Evolutionary conservation across 345 rosid species (phyloP), one percentile per base, ranked within the genome.

Genomic region (Anacardium occidentale): DNA sequence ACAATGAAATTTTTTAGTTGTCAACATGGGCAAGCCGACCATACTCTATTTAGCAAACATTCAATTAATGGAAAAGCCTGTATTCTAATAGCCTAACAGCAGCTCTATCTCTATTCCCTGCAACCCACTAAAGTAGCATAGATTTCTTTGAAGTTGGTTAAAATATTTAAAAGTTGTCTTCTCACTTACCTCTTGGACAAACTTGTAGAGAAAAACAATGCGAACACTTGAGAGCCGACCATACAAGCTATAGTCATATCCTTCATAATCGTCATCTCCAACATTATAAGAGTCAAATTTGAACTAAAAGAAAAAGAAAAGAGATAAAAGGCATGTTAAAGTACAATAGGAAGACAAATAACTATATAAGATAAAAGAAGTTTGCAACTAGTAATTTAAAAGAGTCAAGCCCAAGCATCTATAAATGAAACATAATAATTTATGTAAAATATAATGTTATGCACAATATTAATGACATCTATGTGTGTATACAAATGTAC

Each of bases 211-310:
- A 75, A 95, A 95, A 70, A 95, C 84, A 78, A 95, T 88, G 74
- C 99, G 94, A 70, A 92, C 98, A 64, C 97, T 97, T 48, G 99
- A 95, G 75, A 95, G 91, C 78, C 85, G 86, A 61, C 98, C 94
- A 77, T 75, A 84, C 89, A 95, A 85, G 84, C 96, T 90, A 69
- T 89, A 95, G 82, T 88, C 93, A 79, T 91, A 92, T 78, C 99
- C 99, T 85, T 91, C 96, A 83, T 91, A 95, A 76, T 92, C 98
- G 74, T 89, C 97, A 87, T 95, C 99, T 69, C 94, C 99, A 68
- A 83, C 83, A 84, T 94, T 87, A 70, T 88, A 92, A 17, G 99
- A 95, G 80, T 50, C 78, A 80, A 95, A 91, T 79, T 89, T 89
- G 85, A 95, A 90, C 99, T 95, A 90, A 62, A 21, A 64, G 42